Base-by-base conservation (phyloP, 1,284 basidiomycete genomes). In the Exobasidium rhododendri region DNA sequence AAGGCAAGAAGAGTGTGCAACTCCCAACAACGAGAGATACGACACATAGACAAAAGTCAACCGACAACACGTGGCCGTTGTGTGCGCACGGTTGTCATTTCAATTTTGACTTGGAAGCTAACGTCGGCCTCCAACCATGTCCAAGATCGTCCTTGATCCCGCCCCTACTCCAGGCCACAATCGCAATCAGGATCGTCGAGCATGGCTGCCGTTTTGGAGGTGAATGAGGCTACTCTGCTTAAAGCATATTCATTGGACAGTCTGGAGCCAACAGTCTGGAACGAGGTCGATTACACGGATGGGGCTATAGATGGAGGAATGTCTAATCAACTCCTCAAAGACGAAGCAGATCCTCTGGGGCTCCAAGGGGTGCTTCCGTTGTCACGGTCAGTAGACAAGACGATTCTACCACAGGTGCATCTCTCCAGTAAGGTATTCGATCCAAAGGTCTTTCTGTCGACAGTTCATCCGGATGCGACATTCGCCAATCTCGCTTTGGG, bases 381-480 rank as follows among this genome's bases (percentile, higher is more conserved):
- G 20, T 67, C 64, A 46, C 71, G 75, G 28, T 52, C 49, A 2
- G 63, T 70, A 1, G 60, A 63, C 40, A 64, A 67, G 30, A 62
- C 70, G 5, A 49, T 62, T 57, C 69, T 74, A n/a, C 44, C 59
- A 17, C 70, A 76, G 45, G 64, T 78, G 10, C 67, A 63, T 2
- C 70, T 78, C n/a, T 71, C 88, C 1, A 94, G 92, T 54, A 99
- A 98, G 81, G 86, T 90, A 0, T 99, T 99, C 82, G 92, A 97
- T 77, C 91, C 96, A 14, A 97, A 97, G 78, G 85, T 86, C 0
- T 99, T 97, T 80, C 85, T 99, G 29, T 90, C 91, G 5, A 87
- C 87, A 2, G 87, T 94, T 14, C 93, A 99, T 75, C 96, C 96
- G 1, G 92, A 97, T 75, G 96, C 94, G 10, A 92, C 92, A 0